A percentile compares a stretch with the other conserved stretches of the same genome.
Evolutionary conservation across 2,329 filamentous ascomycete genomes (phyloP).

Genomic region (Verticillium albo-atrum): DNA sequence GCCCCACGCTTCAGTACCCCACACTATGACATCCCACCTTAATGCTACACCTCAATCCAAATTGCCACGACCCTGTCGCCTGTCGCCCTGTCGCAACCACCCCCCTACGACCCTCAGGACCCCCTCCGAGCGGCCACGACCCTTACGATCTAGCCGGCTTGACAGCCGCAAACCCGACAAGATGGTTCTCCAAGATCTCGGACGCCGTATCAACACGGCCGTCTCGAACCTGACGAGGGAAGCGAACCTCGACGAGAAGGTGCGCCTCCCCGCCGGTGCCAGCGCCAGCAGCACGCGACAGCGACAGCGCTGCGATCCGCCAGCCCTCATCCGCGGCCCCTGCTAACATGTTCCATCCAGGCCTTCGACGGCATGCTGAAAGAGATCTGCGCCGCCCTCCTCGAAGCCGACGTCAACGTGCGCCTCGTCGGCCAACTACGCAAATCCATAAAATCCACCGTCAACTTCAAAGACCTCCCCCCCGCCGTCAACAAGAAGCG

Average conservation of each 20-base stretch:
- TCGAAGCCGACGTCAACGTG: slow-evolving; percentile 97
- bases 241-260: slow-evolving; percentile 94
- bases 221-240: slow-evolving; percentile 90
- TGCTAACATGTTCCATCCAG: slow-evolving; percentile 34
- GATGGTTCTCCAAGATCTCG: slow-evolving; percentile 99
- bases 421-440: slow-evolving; percentile 86
- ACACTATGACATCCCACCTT: background rate
- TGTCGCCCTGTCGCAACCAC: background rate
- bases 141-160: slow-evolving; percentile 8
- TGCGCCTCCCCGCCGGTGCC: slow-evolving; percentile 24
- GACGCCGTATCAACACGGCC: slow-evolving; percentile 95
- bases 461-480: slow-evolving; percentile 93
- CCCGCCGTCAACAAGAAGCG: slow-evolving; percentile 97
- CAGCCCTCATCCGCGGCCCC: background rate
- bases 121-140: background rate
- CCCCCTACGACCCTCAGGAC: background rate
- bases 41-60: background rate
- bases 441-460: slow-evolving; percentile 83
- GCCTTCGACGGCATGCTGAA: slow-evolving; percentile 98
- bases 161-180: slow-evolving; percentile 17
- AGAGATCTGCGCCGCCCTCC: slow-evolving; percentile 91
- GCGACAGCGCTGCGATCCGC: background rate
- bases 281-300: background rate
- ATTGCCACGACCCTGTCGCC: background rate
- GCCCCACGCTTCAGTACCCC: background rate